These are phyloP conservation scores for Diaporthe helianthi DNA, from an alignment of 2,329 filamentous ascomycete genomes.

Conservation along the genomic window DNA sequence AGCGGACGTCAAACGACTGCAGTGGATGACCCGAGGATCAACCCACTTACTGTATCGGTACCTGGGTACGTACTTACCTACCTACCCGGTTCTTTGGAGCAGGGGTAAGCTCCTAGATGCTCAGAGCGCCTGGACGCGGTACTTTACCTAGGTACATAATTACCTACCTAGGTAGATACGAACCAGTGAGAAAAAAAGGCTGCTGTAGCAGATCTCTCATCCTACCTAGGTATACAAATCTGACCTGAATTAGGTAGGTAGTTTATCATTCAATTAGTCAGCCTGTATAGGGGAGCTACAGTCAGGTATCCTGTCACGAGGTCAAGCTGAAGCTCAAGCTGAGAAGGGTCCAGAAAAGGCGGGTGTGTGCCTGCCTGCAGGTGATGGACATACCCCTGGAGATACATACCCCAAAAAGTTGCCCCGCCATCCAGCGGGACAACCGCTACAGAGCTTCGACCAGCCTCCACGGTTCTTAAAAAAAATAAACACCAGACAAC, in stretches of 20 bases:
- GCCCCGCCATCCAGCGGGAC: slow-evolving; percentile 36
- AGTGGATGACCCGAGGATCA: neutral
- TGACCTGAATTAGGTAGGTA: too few relatives aligned
- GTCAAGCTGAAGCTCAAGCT: too few relatives aligned
- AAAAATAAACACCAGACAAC: neutral
- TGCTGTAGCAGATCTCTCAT: too few relatives aligned
- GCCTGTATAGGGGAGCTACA: too few relatives aligned
- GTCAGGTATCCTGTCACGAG: too few relatives aligned
- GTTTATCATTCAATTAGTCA: too few relatives aligned
- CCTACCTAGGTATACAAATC: too few relatives aligned
- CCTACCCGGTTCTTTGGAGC: too few relatives aligned
- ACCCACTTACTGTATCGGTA: neutral
- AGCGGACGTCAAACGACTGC: neutral
- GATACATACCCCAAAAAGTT: slow-evolving; percentile 31
- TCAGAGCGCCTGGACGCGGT: neutral
- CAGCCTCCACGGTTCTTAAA: slow-evolving; percentile 31
- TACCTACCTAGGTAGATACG: too few relatives aligned
- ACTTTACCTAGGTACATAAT: too few relatives aligned
- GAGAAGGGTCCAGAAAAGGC: neutral
- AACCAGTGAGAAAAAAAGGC: too few relatives aligned
- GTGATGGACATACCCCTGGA: neutral
- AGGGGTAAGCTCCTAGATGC: neutral
- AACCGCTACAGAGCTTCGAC: slow-evolving; percentile 37
- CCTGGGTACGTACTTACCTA: neutral
- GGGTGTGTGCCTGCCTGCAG: slow-evolving; percentile 7